phyloP scores from a whole-genome alignment of 176 grass and related monocot species.

The Rhipidocladum racemiflorum region DNA sequence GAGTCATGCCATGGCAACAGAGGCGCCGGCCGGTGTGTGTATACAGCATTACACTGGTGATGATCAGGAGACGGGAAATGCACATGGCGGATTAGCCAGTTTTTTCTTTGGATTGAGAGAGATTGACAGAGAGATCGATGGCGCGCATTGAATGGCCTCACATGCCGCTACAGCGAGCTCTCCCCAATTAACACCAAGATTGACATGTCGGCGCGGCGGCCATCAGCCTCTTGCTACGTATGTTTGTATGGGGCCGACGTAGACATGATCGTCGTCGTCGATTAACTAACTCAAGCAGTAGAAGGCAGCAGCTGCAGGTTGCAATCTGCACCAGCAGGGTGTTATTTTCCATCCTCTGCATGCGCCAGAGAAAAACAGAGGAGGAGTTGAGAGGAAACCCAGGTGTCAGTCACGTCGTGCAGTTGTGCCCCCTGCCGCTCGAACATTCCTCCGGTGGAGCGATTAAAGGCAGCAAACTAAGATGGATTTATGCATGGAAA shows the following conservation, averaged over 20 bases:
- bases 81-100: neutral
- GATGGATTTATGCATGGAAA: neutral
- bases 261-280: neutral
- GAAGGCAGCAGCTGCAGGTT: no score
- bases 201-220: neutral
- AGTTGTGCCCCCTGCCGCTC: neutral
- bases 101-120: neutral
- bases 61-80: neutral
- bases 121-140: neutral
- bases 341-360: no score
- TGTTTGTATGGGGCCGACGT: no score
- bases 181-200: neutral
- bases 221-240: neutral
- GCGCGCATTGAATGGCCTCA: slow-evolving; percentile 14
- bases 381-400: neutral
- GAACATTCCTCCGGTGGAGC: neutral
- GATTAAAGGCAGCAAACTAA: neutral
- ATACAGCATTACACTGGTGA: neutral
- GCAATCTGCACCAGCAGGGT: no score
- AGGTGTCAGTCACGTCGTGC: neutral
- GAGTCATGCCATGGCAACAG: neutral
- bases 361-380: no score
- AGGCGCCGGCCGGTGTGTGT: no score
- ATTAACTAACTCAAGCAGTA: neutral
- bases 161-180: slow-evolving; percentile 25